Percentiles rank a stretch among this genome's conserved stretches.
These are phyloP conservation scores for Ceratocystis lukuohia DNA, from an alignment of 2,329 filamentous ascomycete species.

Conservation along the genomic window DNA sequence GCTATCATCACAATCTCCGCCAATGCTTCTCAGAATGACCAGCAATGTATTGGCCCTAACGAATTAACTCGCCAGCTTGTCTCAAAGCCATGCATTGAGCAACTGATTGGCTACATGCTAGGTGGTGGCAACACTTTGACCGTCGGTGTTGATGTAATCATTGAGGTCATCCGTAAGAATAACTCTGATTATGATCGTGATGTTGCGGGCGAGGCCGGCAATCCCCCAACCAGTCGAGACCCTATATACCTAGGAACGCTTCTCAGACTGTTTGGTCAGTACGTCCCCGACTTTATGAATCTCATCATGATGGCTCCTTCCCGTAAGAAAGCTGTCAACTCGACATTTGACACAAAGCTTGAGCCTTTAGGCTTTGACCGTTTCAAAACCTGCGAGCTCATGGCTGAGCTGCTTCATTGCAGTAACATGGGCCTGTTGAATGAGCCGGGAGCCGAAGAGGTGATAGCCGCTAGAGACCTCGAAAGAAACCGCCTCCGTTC, in stretches of 20 bases:
- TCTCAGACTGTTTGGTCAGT: conserved; percentile 73
- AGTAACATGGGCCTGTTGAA: conserved; percentile 98
- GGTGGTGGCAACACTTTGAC: conserved; percentile 86
- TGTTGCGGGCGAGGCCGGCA: conserved; percentile 65
- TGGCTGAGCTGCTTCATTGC: conserved; percentile 94
- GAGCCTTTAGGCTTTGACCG: conserved; percentile 92
- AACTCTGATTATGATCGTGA: conserved; percentile 98
- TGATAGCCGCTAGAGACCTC: conserved; percentile 64
- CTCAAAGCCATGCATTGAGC: conserved; percentile 68
- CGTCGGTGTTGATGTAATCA: conserved; percentile 91
- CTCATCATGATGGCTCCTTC: conserved; percentile 68
- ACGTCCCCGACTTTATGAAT: conserved; percentile 88
- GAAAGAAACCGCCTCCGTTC: conserved; percentile 68
- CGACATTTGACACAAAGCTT: conserved; percentile 81
- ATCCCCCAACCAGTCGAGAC: conserved; percentile 69
- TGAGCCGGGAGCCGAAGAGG: conserved; percentile 75
- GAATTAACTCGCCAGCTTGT: conserved; percentile 91
- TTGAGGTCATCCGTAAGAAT: conserved; percentile 97
- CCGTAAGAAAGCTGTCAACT: conserved; percentile 61
- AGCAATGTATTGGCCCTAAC: conserved; percentile 97
- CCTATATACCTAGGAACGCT: conserved; percentile 92
- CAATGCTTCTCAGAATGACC: conserved; percentile 94
- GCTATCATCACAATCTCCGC: conserved; percentile 98
- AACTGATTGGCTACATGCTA: conserved; percentile 83
- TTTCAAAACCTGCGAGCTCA: conserved; percentile 97